phyloP scores from a whole-genome alignment of 768 basidiomycete genomes.

The Neoboletus magnificus region DNA sequence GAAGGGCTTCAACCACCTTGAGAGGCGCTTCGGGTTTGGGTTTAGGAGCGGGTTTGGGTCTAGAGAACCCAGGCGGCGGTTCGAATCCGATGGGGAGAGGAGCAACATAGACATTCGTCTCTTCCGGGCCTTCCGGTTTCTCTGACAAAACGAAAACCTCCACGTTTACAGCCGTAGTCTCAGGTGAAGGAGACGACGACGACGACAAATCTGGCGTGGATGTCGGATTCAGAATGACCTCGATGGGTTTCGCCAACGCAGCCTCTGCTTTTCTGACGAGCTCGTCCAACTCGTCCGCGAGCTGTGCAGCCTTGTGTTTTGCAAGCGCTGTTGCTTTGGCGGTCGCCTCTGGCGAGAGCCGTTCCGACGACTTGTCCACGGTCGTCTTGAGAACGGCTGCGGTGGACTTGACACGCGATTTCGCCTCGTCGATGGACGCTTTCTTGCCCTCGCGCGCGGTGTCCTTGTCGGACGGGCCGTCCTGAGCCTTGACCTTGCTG shows the following conservation, averaged over 20 bases:
- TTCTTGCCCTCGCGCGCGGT: conserved; percentile 34
- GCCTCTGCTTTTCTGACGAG: conserved; percentile 72
- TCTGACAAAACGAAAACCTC: conserved; percentile 27
- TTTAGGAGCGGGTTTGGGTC: conserved; percentile 52
- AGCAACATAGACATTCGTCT: conserved; percentile 47
- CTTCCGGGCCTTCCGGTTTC: conserved; percentile 26
- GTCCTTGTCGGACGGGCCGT: conserved; percentile 27
- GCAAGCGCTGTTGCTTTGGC: conserved; percentile 42
- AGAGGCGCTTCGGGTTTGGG: conserved; percentile 44
- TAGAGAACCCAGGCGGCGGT: conserved; percentile 83
- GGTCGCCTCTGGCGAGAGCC: conserved; percentile 22
- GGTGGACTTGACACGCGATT: conserved; percentile 41
- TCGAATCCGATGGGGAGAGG: conserved; percentile 93
- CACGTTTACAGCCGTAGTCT: conserved; percentile 22
- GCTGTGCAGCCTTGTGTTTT: conserved; percentile 44
- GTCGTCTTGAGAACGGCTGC: conserved; percentile 48
- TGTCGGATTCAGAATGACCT: conserved; percentile 23
- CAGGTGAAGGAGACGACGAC: conserved; percentile 26
- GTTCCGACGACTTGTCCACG: conserved; percentile 37
- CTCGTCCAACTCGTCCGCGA: conserved; percentile 62
- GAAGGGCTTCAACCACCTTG: conserved; percentile 41
- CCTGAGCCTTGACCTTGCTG: conserved; percentile 32
- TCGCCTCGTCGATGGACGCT: conserved; percentile 42
- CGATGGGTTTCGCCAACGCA: conserved; percentile 50
- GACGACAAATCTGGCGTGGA: conserved; percentile 17